Conservation (phyloP, 805 yeast species). For the Teunomyces lycoperdinae region DNA sequence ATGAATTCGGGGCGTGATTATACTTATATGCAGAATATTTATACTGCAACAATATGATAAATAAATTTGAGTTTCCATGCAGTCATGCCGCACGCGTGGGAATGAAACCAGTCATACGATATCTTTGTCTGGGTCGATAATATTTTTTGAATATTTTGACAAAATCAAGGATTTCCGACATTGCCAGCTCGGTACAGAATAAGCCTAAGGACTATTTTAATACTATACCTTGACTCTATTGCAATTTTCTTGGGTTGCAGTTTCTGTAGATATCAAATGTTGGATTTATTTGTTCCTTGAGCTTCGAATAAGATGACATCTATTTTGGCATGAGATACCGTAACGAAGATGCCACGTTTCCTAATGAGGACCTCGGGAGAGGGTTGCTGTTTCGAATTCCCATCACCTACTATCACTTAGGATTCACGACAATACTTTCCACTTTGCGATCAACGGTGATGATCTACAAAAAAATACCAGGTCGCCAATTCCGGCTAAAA, state of each 20-base stretch:
- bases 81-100: not conserved
- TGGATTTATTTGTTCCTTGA: not conserved
- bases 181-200: not conserved
- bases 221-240: no score
- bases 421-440: not conserved
- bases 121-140: not conserved
- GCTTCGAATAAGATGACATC: not conserved
- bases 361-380: not conserved
- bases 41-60: not conserved
- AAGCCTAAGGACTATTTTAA: no score
- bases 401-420: not conserved
- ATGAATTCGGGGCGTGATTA: not conserved
- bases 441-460: constrained; percentile 1
- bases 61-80: not conserved
- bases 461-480: not conserved
- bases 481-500: not conserved
- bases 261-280: not conserved
- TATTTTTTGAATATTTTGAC: not conserved
- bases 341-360: not conserved
- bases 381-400: not conserved
- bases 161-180: constrained; percentile 1
- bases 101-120: not conserved
- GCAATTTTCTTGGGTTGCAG: not conserved
- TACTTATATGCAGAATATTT: not conserved
- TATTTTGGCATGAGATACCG: not conserved